Evolutionary conservation across 2,329 filamentous ascomycete species (phyloP).

Genomic region (Stachybotrys elegans): DNA sequence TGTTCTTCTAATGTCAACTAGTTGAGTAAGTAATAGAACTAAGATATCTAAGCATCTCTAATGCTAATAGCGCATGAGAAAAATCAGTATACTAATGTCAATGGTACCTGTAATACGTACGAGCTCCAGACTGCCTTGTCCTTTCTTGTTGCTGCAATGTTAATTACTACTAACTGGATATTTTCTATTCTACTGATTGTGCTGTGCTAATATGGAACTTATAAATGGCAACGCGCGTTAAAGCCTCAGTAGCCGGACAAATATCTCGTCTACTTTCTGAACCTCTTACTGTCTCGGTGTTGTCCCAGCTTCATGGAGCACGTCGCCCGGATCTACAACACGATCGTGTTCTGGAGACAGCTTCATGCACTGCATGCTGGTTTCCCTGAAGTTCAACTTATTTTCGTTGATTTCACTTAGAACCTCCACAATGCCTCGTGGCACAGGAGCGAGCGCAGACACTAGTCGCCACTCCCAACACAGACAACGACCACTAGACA

Average conservation of each 20-base stretch:
- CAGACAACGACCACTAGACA: no score
- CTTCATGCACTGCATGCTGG: no score
- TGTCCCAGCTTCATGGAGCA: no score
- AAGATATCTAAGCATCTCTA: neutral
- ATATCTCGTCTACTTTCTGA: no score
- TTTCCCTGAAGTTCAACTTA: no score
- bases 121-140: neutral
- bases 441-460: no score
- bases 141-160: neutral
- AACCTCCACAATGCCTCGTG: no score
- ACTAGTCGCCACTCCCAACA: no score
- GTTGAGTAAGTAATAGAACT: neutral
- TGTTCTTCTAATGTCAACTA: neutral
- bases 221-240: neutral
- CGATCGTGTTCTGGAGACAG: no score
- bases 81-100: neutral
- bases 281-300: no score
- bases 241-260: neutral
- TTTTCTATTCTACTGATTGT: neutral
- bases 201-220: neutral
- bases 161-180: neutral
- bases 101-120: neutral
- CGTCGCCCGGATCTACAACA: no score
- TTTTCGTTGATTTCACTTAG: no score
- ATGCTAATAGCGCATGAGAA: neutral